phyloP scores from a whole-genome alignment of 1,284 basidiomycete genomes.

The Ceratobasidium sp. region DNA sequence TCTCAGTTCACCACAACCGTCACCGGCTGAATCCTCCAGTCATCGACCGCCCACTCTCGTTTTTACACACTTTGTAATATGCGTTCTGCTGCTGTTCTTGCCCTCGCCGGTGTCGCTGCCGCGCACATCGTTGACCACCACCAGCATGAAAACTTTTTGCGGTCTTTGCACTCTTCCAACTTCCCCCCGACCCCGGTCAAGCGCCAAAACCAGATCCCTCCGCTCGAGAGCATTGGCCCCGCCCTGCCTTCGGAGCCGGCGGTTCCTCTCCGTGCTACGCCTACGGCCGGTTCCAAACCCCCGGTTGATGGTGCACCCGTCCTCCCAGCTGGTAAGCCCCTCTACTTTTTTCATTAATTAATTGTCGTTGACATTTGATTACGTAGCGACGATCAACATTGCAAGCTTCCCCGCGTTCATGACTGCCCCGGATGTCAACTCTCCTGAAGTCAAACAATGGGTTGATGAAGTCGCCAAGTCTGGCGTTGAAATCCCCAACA shows the following conservation, averaged over 20 bases:
- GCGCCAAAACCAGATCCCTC: slow-evolving; percentile 30
- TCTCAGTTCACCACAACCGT: neutral
- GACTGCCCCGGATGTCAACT: slow-evolving; percentile 52
- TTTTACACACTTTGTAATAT: slow-evolving; percentile 24
- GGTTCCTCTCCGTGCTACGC: slow-evolving; percentile 44
- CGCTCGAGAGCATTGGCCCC: slow-evolving; percentile 27
- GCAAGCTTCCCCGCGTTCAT: slow-evolving; percentile 49
- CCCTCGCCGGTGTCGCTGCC: slow-evolving; percentile 10
- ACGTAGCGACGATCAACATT: slow-evolving; percentile 32
- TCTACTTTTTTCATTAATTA: slow-evolving; percentile 6
- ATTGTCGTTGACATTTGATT: slow-evolving; percentile 3
- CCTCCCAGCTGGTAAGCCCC: slow-evolving; percentile 45
- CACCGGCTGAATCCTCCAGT: slow-evolving; percentile 6
- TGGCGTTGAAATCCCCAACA: slow-evolving; percentile 43
- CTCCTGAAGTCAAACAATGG: slow-evolving; percentile 55
- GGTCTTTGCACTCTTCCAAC: slow-evolving; percentile 35
- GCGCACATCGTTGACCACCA: slow-evolving; percentile 9
- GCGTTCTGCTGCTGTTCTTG: slow-evolving; percentile 19
- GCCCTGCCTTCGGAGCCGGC: slow-evolving; percentile 23
- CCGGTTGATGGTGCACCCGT: slow-evolving; percentile 46
- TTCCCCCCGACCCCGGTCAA: slow-evolving; percentile 28
- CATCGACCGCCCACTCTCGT: slow-evolving; percentile 29
- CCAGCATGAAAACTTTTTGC: slow-evolving; percentile 33
- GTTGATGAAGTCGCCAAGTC: slow-evolving; percentile 46
- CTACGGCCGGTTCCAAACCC: slow-evolving; percentile 45